These are phyloP conservation scores for Boletellus deceptivus DNA, from an alignment of 1,284 basidiomycete species.

Conservation along the genomic window DNA sequence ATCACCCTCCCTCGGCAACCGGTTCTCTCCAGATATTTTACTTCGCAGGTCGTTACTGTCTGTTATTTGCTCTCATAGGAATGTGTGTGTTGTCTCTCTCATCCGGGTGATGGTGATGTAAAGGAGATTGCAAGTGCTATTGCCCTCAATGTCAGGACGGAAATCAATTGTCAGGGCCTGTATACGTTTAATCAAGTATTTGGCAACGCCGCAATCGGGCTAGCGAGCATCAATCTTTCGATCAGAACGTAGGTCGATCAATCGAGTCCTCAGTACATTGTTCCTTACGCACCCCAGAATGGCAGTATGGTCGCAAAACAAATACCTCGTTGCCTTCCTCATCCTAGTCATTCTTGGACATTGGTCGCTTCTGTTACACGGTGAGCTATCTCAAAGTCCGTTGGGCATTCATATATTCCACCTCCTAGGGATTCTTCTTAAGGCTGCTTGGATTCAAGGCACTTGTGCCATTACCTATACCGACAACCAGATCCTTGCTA, in stretches of 20 bases:
- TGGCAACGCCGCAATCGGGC: conserved; percentile 69
- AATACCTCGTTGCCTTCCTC: conserved; percentile 55
- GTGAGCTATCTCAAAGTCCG: conserved; percentile 32
- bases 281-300: conserved; percentile 42
- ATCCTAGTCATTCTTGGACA: conserved; percentile 66
- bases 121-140: conserved; percentile 17
- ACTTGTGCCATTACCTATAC: conserved; percentile 57
- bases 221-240: conserved; percentile 78
- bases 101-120: neutral
- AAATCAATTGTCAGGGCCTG: conserved; percentile 39
- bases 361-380: conserved; percentile 76
- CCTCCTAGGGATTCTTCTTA: conserved; percentile 53
- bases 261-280: neutral
- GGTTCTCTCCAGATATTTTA: conserved; percentile 56
- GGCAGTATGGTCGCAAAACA: conserved; percentile 66
- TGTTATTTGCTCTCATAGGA: conserved; percentile 67
- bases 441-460: conserved; percentile 52
- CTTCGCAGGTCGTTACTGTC: conserved; percentile 67
- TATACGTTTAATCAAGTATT: conserved; percentile 74
- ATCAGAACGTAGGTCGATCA: conserved; percentile 58
- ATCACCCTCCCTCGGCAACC: conserved; percentile 1
- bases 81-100: conserved; percentile 46
- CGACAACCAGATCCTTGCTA: conserved; percentile 55
- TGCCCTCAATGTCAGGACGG: conserved; percentile 33
- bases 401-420: neutral